Conservation (phyloP, 352 stramenopile genomes). For the Globisporangium parvum region DNA sequence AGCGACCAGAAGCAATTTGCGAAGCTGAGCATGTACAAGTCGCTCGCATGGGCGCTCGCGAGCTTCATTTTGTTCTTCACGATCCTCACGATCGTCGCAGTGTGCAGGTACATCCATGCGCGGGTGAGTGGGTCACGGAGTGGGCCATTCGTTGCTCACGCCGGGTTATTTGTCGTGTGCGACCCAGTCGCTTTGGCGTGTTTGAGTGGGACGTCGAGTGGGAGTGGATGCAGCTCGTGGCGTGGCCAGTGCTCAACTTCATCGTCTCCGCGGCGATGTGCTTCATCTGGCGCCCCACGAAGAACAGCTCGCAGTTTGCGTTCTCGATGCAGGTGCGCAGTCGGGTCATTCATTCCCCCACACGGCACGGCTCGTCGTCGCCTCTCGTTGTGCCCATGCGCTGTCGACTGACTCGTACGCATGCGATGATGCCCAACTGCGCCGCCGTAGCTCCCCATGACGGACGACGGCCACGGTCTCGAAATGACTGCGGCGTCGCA, state of each 20-base stretch:
- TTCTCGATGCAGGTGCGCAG: slow-evolving; percentile 73
- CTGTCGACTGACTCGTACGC: not conserved
- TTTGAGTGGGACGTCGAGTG: slow-evolving; percentile 90
- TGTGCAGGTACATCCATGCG: slow-evolving; percentile 27
- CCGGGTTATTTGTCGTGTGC: not conserved
- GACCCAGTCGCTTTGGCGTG: slow-evolving; percentile 54
- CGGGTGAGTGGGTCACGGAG: not conserved
- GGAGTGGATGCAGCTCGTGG: slow-evolving; percentile 90
- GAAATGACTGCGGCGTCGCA: slow-evolving; percentile 56
- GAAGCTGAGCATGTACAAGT: slow-evolving; percentile 88
- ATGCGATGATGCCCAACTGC: too few relatives aligned
- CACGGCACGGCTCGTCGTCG: too few relatives aligned
- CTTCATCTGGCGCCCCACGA: slow-evolving; percentile 85
- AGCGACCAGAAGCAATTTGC: slow-evolving; percentile 85
- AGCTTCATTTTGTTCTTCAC: slow-evolving; percentile 89
- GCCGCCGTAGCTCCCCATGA: slow-evolving; percentile 53
- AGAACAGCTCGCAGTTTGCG: slow-evolving; percentile 81
- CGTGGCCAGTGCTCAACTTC: slow-evolving; percentile 90
- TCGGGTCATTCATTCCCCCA: slow-evolving; percentile 1
- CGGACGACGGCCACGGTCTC: slow-evolving; percentile 47
- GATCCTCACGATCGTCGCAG: slow-evolving; percentile 72
- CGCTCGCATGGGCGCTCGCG: slow-evolving; percentile 68
- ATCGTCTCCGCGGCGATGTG: slow-evolving; percentile 85
- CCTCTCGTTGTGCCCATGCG: too few relatives aligned
- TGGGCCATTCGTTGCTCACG: not conserved